Evolutionary conservation across 2,329 filamentous ascomycete genomes (phyloP), one percentile per base, ranked within the genome.

Genomic region (Colletotrichum tropicale): DNA sequence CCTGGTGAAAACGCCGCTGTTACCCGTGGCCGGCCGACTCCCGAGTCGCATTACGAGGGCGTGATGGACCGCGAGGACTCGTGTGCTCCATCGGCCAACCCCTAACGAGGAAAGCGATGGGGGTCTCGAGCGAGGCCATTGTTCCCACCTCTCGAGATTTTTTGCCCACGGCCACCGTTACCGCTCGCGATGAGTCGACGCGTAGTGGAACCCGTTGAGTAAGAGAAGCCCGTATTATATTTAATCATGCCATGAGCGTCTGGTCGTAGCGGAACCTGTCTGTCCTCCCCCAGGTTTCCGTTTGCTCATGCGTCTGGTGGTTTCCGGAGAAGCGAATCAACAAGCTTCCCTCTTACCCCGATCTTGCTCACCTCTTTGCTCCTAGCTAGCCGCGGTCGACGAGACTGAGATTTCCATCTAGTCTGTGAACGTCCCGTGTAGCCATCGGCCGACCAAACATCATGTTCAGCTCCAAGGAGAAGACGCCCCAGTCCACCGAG

Each of bases 401-500:
- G 68, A 71, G 60, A 66, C 68, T 71, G 68, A 71, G 58, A 66
- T 61, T 71, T 56, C 6, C 26, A 24, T 55, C 58, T 55, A 28
- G 68, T 70, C 67, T 62, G 67, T 64, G 58, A 70, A 62, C 67
- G 56, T 64, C 58, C 15, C 58, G 58, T 61, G 26, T 43, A 24
- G 10, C 21, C 12, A 24, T 18, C 58, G 7, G 9, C 26, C 58
- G 18, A 48, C 24, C 9, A 6, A 36, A 34, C 62, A 52, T 26
- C 69, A 75, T 75, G 73, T 75, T 75, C 73, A 64, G 73, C 62
- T 72, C 73, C 69, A 75, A 75, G 61, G 73, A 75, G 43, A 75
- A 75, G 69, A 48, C 69, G 55, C 69, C 69, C 18, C 73, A 72
- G 38, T 34, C 73, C 38, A 75, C 13, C 43, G 73, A 75, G 69